Base-by-base conservation (phyloP, 176 grass and related monocot genomes). In the Carex myosuroides region DNA sequence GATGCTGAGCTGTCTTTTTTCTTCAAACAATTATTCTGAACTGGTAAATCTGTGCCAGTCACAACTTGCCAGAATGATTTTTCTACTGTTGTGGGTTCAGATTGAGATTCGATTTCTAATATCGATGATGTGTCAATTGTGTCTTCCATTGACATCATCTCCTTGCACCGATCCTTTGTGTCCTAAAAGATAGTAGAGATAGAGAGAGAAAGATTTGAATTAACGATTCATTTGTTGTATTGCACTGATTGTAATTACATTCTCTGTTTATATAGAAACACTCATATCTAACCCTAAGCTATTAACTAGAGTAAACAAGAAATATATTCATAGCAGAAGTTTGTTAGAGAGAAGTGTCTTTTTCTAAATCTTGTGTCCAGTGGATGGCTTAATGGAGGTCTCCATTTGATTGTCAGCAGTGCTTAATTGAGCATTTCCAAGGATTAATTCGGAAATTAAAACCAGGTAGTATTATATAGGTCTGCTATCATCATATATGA, bases 1-100 rank as follows among this genome's bases (percentile, higher is more conserved):
- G 52, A 32, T 24, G 52, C 18, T 50, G 52, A 56, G 22, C 50
- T 55, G 21, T 35, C 30, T 46, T 13, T 65, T 59, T 22, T 89
- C 77, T 84, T 63, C 11, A 0, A 79, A 41, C 30, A 41, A 83
- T 80, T 75, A 83, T 80, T 75, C 3, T 21, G 68, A 13, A 50
- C 33, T 33, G 21, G 18, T 2, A 39, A 86, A 71, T 60, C 53
- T 70, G 84, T 39, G 85, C 86, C 87, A 35, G 80, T 86, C 42
- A 91, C 84, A 70, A 94, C 83, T 50, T 91, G 89, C 92, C 87
- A 94, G 60, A 94, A 94, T 67, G 92, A 93, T 87, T 91, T 87
- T 39, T 39, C 37, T 39, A 86, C 72, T 30, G 21, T 87, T 13
- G 26, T 58, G 3, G 80, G 72, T 16, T 21, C 37, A 5, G 70